Conservation (phyloP, 257 asterid genomes). For the Solanum pinnatisectum region DNA sequence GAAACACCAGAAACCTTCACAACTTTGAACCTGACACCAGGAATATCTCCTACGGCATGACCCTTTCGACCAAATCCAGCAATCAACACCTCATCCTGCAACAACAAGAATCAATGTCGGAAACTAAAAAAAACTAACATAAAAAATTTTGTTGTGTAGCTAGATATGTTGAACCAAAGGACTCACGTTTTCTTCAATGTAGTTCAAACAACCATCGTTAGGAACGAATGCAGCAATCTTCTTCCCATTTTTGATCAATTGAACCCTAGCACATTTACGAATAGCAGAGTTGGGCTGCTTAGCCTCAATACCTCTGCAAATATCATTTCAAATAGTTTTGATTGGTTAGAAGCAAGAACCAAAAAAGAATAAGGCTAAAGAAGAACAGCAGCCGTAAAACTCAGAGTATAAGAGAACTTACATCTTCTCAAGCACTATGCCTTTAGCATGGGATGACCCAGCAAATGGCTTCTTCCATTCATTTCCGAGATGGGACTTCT, state of each 20-base stretch:
- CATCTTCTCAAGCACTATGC: conserved; percentile 17
- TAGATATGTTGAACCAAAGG: neutral
- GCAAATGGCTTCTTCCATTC: conserved; percentile 19
- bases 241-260: conserved; percentile 14
- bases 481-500: conserved; percentile 13
- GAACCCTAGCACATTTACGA: conserved; percentile 20
- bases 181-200: conserved; percentile 16
- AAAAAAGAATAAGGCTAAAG: neutral
- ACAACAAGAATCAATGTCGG: neutral
- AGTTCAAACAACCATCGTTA: conserved; percentile 14
- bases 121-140: neutral
- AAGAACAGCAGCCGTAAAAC: neutral
- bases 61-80: conserved; percentile 12
- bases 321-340: neutral
- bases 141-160: too few species aligned
- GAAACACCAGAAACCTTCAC: conserved; percentile 20
- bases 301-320: conserved; percentile 16
- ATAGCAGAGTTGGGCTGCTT: conserved; percentile 18
- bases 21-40: conserved; percentile 14
- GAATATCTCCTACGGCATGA: conserved; percentile 11
- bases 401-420: neutral
- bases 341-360: neutral
- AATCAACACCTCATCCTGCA: conserved; percentile 9
- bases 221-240: conserved; percentile 17
- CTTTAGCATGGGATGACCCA: conserved; percentile 16